These are phyloP conservation scores for Moniliella sp. DNA, from an alignment of 1,284 basidiomycete genomes.

Conservation along the genomic window DNA sequence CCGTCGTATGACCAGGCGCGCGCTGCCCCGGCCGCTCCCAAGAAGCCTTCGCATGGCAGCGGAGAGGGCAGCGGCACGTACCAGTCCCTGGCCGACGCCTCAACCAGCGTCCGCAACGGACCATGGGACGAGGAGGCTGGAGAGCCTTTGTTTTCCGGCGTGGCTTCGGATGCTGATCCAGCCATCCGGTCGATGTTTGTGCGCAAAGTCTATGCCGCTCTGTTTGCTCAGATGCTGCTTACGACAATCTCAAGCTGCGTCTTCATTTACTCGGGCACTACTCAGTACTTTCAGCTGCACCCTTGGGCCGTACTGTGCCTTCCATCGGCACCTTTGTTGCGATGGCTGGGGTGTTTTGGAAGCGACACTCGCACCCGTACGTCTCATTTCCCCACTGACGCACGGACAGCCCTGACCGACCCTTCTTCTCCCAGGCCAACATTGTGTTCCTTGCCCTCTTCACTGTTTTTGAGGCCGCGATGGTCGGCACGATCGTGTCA, in stretches of 20 bases:
- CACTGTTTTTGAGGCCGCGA: slow-evolving; percentile 39
- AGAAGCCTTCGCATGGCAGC: too few relatives aligned
- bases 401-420: too few relatives aligned
- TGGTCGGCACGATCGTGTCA: slow-evolving; percentile 53
- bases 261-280: slow-evolving; percentile 10
- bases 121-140: background rate
- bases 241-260: slow-evolving; percentile 16
- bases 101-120: too few relatives aligned
- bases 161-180: background rate
- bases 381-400: too few relatives aligned
- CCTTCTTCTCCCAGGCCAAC: too few relatives aligned
- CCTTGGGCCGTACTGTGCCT: slow-evolving; percentile 38
- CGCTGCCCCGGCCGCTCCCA: too few relatives aligned
- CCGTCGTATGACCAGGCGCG: too few relatives aligned
- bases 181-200: slow-evolving; percentile 13
- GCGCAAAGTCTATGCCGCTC: slow-evolving; percentile 18
- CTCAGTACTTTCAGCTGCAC: slow-evolving; percentile 14
- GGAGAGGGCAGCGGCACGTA: too few relatives aligned
- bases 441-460: slow-evolving; percentile 54
- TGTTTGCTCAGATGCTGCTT: slow-evolving; percentile 25
- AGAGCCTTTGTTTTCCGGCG: background rate
- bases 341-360: slow-evolving; percentile 59
- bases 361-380: slow-evolving; percentile 61
- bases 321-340: slow-evolving; percentile 53
- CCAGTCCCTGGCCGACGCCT: too few relatives aligned